Evolutionary conservation across 1,284 basidiomycete species (phyloP), one percentile per base, ranked within the genome.

Genomic region (Earliella scabrosa): DNA sequence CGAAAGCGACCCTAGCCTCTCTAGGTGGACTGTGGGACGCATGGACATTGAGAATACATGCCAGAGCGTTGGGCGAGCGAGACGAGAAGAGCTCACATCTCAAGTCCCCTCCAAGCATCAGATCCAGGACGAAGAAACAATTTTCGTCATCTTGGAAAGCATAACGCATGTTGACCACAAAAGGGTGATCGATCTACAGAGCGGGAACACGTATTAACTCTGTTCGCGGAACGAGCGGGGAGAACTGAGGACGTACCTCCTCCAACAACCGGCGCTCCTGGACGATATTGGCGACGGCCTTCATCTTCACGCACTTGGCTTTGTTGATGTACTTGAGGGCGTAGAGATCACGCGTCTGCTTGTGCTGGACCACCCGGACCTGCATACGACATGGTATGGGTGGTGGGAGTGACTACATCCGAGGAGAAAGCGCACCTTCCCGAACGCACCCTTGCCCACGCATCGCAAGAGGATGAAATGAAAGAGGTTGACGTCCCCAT

Each of bases 301-400:
- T 93, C 80, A 96, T 94, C 74, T 90, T 91, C 63, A 95, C 89
- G 74, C 95, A 97, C 73, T 87, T 82, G 43, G 90, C 82, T 75
- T 98, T 98, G 77, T 98, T 95, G 78, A 98, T 97, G 76, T 98
- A 98, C 71, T 98, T 98, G 75, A 98, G 87, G 16, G 96, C 96
- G 70, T 95, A 98, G 1, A 98, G 79, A 63, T 94, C 88, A 71
- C 96, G 96, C 4, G 92, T 87, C 73, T 90, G 87, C 72, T 97
- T 98, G 77, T 98, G 95, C 73, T 97, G 94, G 54, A 98, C 94
- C 26, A 98, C 94, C 68, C 96, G 87, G 66, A 89, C 87, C 86
- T 89, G 47, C 11, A 16, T 3, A 49, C 13, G 36, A 20, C 23
- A 47, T 6, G 20, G 20, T 26, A n/a, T 8, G 11, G 14, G 34